Percentiles rank a stretch among this genome's conserved stretches.
Conservation (phyloP, 176 grass and related monocot species). For the Bonia amplexicaulis region DNA sequence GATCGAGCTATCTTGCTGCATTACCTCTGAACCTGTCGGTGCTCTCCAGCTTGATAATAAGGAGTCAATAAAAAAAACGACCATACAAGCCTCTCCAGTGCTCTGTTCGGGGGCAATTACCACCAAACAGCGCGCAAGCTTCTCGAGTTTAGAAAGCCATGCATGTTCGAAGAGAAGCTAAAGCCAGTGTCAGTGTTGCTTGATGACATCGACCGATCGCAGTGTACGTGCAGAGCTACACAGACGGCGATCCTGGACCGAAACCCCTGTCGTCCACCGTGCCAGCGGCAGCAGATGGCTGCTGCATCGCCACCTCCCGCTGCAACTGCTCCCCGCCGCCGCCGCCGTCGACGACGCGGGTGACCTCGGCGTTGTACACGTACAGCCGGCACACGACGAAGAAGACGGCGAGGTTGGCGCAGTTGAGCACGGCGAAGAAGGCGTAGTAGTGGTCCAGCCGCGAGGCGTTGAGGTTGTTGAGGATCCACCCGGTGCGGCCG, state of each 20-base stretch:
- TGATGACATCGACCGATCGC: too few species aligned
- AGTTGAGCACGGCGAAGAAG: constrained; percentile 68
- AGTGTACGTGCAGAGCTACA: background rate
- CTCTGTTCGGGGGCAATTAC: too few species aligned
- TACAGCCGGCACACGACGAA: constrained; percentile 60
- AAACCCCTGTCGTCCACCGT: background rate
- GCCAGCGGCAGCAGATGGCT: background rate
- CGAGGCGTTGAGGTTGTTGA: constrained; percentile 86
- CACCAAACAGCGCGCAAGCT: background rate
- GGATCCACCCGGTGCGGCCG: constrained; percentile 60
- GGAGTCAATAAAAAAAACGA: too few species aligned
- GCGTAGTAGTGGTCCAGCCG: constrained; percentile 81
- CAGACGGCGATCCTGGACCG: background rate
- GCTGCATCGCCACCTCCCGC: constrained; percentile 24
- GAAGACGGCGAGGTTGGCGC: constrained; percentile 66
- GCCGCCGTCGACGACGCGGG: constrained; percentile 8
- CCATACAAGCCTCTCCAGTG: too few species aligned
- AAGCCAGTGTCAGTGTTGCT: background rate
- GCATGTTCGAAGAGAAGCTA: background rate
- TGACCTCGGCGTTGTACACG: constrained; percentile 60
- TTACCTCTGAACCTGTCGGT: too few species aligned
- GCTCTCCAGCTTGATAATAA: too few species aligned
- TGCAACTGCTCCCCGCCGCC: background rate
- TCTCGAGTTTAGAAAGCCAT: background rate
- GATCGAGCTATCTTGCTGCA: too few species aligned